Evolutionary conservation across 2,329 filamentous ascomycete genomes (phyloP), one percentile per base, ranked within the genome.

Genomic region (Penicillium crustosum): DNA sequence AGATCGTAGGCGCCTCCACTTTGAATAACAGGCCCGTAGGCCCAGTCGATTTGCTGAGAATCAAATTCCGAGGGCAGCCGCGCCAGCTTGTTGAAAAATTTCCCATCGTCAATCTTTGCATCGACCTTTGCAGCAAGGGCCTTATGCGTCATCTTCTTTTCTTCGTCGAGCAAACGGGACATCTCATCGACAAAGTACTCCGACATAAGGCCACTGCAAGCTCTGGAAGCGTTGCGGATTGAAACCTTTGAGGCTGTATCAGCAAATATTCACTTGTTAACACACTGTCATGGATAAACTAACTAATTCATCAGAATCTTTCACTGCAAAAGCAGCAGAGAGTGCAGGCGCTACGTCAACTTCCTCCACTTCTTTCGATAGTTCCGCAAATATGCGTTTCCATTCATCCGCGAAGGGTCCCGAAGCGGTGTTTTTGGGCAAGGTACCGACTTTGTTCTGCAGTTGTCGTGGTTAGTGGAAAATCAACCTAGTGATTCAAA

Each of bases 181-280:
- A 99, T 97, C 74, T 97, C 93, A 72, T 99, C 94, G 64, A 99
- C 88, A 74, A 97, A 97, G 77, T 94, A 99, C 59, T 93, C 91
- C 50, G 91, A 91, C 88, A 97, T 95, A 59, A 97, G 81, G 58
- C 92, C 93, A 64, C 95, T 93, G 67, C 93, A 97, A 47, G 94
- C 93, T 72, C 94, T 90, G 55, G 94, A 94, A 5, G 93, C 92
- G 66, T 93, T 95, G 71, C 95, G 88, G 83, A 99, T 97, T 12
- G 91, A 89, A 65, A 93, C 90, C 83, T 87, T 21, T 23, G 29
- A 45, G 7, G 42, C 19, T 12, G 4, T 9, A 42, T 67, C 53
- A 69, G 63, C 35, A 47, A 41, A 33, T 6, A 41, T n/a, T n/a
- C 35, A 56, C 53, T n/a, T 41, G 9, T 12, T 27, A 13, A 23